Base-by-base conservation (phyloP, 2,329 filamentous ascomycete genomes). In the Samsoniella hepiali region DNA sequence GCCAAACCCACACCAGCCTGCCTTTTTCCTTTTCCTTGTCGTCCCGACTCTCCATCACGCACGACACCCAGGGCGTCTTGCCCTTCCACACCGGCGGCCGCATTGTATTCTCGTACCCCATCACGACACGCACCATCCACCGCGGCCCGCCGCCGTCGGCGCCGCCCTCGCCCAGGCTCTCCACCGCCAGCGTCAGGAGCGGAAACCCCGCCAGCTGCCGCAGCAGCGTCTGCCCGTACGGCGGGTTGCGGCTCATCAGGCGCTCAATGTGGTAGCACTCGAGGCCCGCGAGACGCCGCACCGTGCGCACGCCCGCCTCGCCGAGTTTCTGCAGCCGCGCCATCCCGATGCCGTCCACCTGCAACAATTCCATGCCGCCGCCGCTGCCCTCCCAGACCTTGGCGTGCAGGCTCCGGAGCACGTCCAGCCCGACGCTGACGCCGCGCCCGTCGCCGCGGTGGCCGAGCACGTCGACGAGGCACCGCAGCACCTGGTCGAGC, bases 371-470 rank as follows among this genome's bases (percentile, higher is more conserved):
- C 29, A 89, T 81, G 0, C 91, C 85, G 2, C 88, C 90, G 40
- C 90, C 88, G 2, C 88, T 90, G 40, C 90, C 87, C 70, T 99
- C 95, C 95, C 93, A 97, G 1, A 82, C 80, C 1, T 84, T 85
- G 2, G 93, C 90, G 29, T 86, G 84, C 58, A 98, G 77, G 67
- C 91, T 92, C 63, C 94, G 84, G 55, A 89, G 84, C 6, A 98
- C 82, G 70, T 94, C 90, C 1, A 98, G 81, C 6, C 89, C 89
- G 65, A 88, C 87, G 34, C 84, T 84, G 1, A 87, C 82, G 2
- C 89, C 84, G 5, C 86, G 74, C 0, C 91, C 88, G 72, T 98
- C 92, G 1, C 64, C 56, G 10, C 72, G 70, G 10, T 72, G 64
- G 1, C 77, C 78, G 22, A 76, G 68, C 2, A 80, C 69, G 45